phyloP scores from a whole-genome alignment of 2,329 filamentous ascomycete species.

The Graphium sp. region DNA sequence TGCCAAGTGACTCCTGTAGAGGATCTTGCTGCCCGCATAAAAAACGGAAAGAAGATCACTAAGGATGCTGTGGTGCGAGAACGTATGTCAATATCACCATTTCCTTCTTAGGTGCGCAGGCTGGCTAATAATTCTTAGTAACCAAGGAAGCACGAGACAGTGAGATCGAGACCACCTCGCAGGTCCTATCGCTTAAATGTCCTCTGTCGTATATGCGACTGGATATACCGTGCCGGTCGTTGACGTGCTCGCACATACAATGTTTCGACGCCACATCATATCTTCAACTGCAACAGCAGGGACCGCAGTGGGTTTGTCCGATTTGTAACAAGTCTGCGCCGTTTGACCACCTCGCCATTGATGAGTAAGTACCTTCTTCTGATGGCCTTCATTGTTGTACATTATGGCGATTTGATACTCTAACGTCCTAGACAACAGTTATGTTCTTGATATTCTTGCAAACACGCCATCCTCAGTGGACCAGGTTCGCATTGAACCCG shows the following conservation, averaged over 20 bases:
- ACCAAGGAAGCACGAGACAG: conserved; percentile 66
- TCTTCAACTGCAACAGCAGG: conserved; percentile 86
- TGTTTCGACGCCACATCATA: conserved; percentile 93
- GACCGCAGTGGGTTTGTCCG: conserved; percentile 90
- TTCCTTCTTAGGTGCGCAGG: background rate
- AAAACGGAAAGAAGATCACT: conserved; percentile 52
- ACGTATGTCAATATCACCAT: conserved; percentile 33
- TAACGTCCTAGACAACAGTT: conserved; percentile 29
- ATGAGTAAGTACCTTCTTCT: conserved; percentile 44
- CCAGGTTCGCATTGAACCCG: conserved; percentile 78
- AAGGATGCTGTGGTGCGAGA: conserved; percentile 72
- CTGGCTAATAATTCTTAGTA: conserved; percentile 32
- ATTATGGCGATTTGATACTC: background rate
- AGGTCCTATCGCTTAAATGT: conserved; percentile 81
- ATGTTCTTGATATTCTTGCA: conserved; percentile 72
- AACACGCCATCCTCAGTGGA: conserved; percentile 56
- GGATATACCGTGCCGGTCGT: conserved; percentile 60
- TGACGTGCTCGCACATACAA: conserved; percentile 72
- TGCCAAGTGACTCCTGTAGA: conserved; percentile 58
- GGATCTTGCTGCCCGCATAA: conserved; percentile 52
- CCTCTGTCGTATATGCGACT: conserved; percentile 79
- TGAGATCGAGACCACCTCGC: conserved; percentile 79
- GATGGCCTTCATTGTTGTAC: background rate
- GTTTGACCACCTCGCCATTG: conserved; percentile 71
- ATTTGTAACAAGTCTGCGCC: conserved; percentile 74